phyloP scores from a whole-genome alignment of 805 yeast genomes.

The Zygotorulaspora florentina region DNA sequence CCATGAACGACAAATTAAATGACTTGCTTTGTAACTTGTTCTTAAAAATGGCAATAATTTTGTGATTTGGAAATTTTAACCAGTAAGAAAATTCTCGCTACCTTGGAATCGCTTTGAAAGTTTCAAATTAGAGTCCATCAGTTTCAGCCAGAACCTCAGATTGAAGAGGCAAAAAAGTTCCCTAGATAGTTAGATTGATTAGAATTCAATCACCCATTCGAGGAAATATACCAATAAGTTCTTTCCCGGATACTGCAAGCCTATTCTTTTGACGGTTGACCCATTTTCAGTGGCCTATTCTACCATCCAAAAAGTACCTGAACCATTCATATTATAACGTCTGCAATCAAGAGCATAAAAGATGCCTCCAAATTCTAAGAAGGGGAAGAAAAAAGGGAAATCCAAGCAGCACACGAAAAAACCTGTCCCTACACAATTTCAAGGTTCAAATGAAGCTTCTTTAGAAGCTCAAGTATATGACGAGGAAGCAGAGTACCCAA shows the following conservation, averaged over 20 bases:
- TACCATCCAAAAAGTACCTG: too few relatives aligned
- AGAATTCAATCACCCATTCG: too few relatives aligned
- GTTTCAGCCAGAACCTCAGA: neutral
- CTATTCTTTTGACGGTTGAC: too few relatives aligned
- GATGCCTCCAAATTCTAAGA: constrained; percentile 29
- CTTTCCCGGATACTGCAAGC: too few relatives aligned
- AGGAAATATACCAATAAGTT: too few relatives aligned
- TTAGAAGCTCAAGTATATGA: constrained; percentile 47
- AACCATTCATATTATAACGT: too few relatives aligned
- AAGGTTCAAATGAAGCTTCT: constrained; percentile 6
- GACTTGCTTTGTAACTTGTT: neutral
- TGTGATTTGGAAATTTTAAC: neutral
- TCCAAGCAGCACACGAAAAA: constrained; percentile 19
- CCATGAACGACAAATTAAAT: too few relatives aligned
- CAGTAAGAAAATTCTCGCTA: neutral
- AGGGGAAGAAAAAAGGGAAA: constrained; percentile 29
- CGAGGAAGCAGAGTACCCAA: constrained; percentile 63
- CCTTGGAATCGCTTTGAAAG: neutral
- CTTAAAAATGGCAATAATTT: neutral
- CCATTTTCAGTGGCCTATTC: too few relatives aligned
- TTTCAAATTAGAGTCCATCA: neutral
- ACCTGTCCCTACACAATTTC: constrained; percentile 1
- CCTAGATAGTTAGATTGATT: too few relatives aligned
- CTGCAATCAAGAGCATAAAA: neutral
- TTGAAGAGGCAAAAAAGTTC: neutral